A percentile compares a stretch with the other conserved stretches of the same genome.
Conservation (phyloP, 306 rosid species). For the Canavalia gladiata region DNA sequence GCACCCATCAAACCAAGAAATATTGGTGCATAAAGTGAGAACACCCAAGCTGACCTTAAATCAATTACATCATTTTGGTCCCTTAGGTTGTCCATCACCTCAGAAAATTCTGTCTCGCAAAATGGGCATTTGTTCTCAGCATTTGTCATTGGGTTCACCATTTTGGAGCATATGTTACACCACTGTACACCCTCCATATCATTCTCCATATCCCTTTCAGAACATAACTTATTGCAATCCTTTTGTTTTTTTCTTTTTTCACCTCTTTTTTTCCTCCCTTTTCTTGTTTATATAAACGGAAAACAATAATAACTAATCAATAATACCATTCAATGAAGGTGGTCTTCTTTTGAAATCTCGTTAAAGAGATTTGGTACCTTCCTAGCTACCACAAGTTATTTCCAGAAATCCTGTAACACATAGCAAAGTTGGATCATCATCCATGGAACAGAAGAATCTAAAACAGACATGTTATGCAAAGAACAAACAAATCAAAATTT, state of each 20-base stretch:
- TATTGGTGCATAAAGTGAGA: conserved; percentile 55
- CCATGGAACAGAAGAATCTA: conserved; percentile 38
- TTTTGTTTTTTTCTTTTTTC: background rate
- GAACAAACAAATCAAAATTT: conserved; percentile 14
- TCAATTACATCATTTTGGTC: conserved; percentile 43
- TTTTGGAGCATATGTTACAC: conserved; percentile 59
- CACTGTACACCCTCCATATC: conserved; percentile 50
- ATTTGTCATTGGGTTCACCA: conserved; percentile 54
- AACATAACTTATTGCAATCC: conserved; percentile 10
- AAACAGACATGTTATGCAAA: conserved; percentile 34
- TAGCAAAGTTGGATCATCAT: conserved; percentile 25
- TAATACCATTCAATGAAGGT: conserved; percentile 29
- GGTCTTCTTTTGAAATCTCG: conserved; percentile 3
- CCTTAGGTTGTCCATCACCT: conserved; percentile 45
- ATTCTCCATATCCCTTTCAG: conserved; percentile 46
- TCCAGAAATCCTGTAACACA: background rate
- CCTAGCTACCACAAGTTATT: background rate
- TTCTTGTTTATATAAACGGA: conserved; percentile 12
- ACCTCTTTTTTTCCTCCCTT: background rate
- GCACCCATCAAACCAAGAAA: conserved; percentile 58
- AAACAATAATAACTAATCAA: conserved; percentile 29
- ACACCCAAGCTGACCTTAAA: conserved; percentile 54
- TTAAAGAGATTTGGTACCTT: conserved; percentile 12
- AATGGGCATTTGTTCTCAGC: conserved; percentile 55
- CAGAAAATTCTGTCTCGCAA: conserved; percentile 52